Evolutionary conservation across 352 stramenopile species (phyloP).

Genomic region (Aphanomyces astaci): DNA sequence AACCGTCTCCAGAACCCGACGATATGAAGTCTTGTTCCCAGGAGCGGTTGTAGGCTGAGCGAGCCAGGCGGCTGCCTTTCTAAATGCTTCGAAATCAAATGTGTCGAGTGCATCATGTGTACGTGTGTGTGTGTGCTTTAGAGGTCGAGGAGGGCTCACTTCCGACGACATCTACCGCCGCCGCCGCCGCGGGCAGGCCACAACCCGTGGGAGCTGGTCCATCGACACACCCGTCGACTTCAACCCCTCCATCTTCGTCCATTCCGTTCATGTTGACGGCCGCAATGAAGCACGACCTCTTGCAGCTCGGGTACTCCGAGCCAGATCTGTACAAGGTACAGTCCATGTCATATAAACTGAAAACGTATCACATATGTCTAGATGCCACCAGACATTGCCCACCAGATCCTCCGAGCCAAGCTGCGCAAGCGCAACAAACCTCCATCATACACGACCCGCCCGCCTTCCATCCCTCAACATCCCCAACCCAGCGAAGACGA

Average conservation of each 20-base stretch:
- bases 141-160: neutral
- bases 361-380: too few relatives aligned
- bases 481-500: too few relatives aligned
- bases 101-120: neutral
- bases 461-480: neutral
- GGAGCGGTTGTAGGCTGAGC: too few relatives aligned
- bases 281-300: constrained; percentile 17
- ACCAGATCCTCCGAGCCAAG: neutral
- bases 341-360: too few relatives aligned
- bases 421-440: neutral
- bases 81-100: neutral
- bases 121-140: neutral
- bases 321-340: constrained; percentile 13
- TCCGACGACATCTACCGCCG: neutral
- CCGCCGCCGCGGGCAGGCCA: too few relatives aligned
- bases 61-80: neutral
- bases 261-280: constrained; percentile 6
- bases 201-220: neutral
- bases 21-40: too few relatives aligned
- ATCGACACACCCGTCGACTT: neutral
- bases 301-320: constrained; percentile 21
- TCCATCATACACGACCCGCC: neutral
- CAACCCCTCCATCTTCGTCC: neutral
- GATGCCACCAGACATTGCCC: neutral
- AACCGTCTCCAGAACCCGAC: too few relatives aligned